These are phyloP conservation scores for Pseudopithomyces maydicus DNA, from an alignment of 2,329 filamentous ascomycete genomes.

Conservation along the genomic window DNA sequence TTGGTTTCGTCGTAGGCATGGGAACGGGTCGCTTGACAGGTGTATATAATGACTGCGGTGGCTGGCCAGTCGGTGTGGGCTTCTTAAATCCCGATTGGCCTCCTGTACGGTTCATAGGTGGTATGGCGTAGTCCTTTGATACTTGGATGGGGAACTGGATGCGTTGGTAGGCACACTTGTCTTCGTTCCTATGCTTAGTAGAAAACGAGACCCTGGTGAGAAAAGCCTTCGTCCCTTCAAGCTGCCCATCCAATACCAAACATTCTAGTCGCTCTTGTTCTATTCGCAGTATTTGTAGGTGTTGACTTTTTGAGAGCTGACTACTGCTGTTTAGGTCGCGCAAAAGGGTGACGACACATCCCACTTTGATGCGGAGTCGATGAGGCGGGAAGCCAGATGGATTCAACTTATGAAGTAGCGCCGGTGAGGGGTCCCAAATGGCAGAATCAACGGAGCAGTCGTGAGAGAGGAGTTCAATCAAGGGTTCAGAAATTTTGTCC, in stretches of 20 bases:
- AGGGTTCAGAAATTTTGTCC: conserved; percentile 28
- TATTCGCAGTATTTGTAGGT: conserved; percentile 33
- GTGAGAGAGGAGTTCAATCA: conserved; percentile 40
- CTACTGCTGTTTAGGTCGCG: conserved; percentile 34
- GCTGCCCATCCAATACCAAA: conserved; percentile 37
- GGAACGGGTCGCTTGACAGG: conserved; percentile 11
- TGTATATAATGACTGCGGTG: conserved; percentile 5
- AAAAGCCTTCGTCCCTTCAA: conserved; percentile 38
- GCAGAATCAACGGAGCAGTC: conserved; percentile 25
- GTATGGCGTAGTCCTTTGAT: conserved; percentile 19
- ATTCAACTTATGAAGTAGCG: conserved; percentile 39
- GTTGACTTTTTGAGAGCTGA: conserved; percentile 38
- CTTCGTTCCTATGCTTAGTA: conserved; percentile 36
- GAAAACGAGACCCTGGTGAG: conserved; percentile 34
- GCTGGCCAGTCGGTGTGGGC: conserved; percentile 19
- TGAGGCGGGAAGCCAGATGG: conserved; percentile 40
- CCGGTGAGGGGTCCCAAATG: conserved; percentile 31
- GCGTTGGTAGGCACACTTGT: conserved; percentile 29
- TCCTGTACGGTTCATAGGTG: conserved; percentile 7
- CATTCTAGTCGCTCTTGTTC: conserved; percentile 39
- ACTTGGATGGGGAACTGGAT: conserved; percentile 42
- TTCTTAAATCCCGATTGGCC: conserved; percentile 27
- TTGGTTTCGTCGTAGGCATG: conserved; percentile 8
- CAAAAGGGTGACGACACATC: conserved; percentile 35
- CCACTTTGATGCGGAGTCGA: conserved; percentile 40